Evolutionary conservation across 2,329 filamentous ascomycete genomes (phyloP), one percentile per base, ranked within the genome.

Genomic region (Cladosporium sp.): DNA sequence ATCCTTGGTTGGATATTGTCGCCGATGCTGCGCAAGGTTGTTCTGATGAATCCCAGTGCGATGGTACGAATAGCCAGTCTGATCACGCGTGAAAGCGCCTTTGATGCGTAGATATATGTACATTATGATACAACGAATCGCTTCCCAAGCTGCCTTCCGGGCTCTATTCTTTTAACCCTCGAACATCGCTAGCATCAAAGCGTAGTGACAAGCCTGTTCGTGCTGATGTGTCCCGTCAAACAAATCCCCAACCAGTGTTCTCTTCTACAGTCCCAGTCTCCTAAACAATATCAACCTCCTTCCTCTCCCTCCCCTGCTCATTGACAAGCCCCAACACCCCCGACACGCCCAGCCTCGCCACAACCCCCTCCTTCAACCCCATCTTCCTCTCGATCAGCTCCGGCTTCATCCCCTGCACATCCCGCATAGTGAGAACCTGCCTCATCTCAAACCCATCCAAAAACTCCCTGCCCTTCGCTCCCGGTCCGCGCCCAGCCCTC

Each of bases 401-500:
- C 29, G 64, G 65, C 46, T 35, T 70, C 68, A 69, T 67, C 1
- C 75, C 72, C 61, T 71, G 68, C 52, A 69, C 59, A 65, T 78
- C 76, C 63, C 77, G 69, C 70, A 75, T 62, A 4, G 69, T 68
- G 58, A 78, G 56, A 6, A 76, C 71, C 67, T 74, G 72, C 72
- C 78, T 71, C 44, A 84, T 73, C 23, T 77, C 74, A 23, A 74
- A 76, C 5, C 79, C 80, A 71, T 83, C 82, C 61, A 82, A 65
- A 66, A 82, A 83, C 67, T 76, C 75, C 69, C 80, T 73, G 7
- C 52, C 29, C 33, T 56, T 63, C 21, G 61, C 50, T 8, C 46
- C n/a, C 63, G 80, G 78, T 0, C 78, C 79, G 35, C 77, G 74
- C 0, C 80, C 81, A 3, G 79, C 73, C 62, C 79, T 75, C 21